A percentile compares a stretch with the other conserved stretches of the same genome.
These are phyloP conservation scores for Phragmites australis DNA, from an alignment of 176 grass and related monocot genomes.

Conservation along the genomic window DNA sequence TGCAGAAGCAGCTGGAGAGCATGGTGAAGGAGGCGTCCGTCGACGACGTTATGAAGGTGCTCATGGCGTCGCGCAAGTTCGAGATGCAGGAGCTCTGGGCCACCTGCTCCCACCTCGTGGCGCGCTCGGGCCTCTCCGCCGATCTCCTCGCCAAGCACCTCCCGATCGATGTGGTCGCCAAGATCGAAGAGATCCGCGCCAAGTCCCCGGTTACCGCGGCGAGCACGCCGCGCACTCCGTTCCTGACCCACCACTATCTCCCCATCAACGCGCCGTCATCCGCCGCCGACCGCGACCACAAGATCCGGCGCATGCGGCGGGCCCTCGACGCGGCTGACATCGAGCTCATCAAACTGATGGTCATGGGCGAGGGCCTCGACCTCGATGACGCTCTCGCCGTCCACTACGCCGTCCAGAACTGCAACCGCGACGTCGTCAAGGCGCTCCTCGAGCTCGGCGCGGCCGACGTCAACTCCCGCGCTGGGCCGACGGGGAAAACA, in stretches of 20 bases:
- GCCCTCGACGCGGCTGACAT: conserved; percentile 94
- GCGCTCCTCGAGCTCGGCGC: conserved; percentile 96
- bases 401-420: conserved; percentile 90
- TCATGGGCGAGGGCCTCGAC: conserved; percentile 97
- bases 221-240: conserved; percentile 56
- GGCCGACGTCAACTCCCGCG: conserved; percentile 84
- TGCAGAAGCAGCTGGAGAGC: conserved; percentile 87
- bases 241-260: conserved; percentile 65
- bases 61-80: conserved; percentile 88
- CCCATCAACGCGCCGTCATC: conserved; percentile 50
- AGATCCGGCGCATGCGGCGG: conserved; percentile 88
- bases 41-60: conserved; percentile 94
- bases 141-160: conserved; percentile 97
- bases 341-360: conserved; percentile 99
- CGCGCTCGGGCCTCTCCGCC: conserved; percentile 80
- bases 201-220: conserved; percentile 52
- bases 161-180: conserved; percentile 78
- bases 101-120: conserved; percentile 85
- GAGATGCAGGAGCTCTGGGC: conserved; percentile 87
- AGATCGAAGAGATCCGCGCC: conserved; percentile 74
- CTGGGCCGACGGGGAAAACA: conserved; percentile 71
- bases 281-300: conserved; percentile 70
- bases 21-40: conserved; percentile 98
- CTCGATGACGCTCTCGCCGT: conserved; percentile 93
- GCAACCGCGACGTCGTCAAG: conserved; percentile 95